A percentile compares a stretch with the other conserved stretches of the same genome.
These are phyloP conservation scores for Pleurotus djamor DNA, from an alignment of 768 basidiomycete species.

Conservation along the genomic window DNA sequence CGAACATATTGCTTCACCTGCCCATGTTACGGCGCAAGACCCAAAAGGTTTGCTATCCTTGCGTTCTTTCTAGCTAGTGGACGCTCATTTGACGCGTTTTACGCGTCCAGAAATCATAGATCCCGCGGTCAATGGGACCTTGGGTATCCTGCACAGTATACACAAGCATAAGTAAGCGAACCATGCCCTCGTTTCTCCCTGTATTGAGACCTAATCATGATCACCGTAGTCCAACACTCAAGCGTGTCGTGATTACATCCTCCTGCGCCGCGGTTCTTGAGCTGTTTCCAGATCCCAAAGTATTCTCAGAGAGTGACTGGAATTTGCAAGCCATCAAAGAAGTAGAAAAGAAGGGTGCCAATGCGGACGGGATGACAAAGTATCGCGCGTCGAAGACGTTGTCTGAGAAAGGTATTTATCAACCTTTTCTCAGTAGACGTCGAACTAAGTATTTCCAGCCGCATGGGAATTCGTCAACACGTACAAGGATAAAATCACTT, in stretches of 20 bases:
- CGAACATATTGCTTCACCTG: slow-evolving; percentile 67
- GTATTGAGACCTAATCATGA: not conserved
- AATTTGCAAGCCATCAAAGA: slow-evolving; percentile 44
- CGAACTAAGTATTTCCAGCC: slow-evolving; percentile 24
- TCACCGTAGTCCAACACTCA: slow-evolving; percentile 37
- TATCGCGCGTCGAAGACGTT: slow-evolving; percentile 66
- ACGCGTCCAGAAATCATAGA: slow-evolving; percentile 48
- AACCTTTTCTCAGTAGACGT: not conserved
- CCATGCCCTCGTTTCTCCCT: not conserved
- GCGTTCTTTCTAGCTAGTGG: not conserved
- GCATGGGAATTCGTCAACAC: slow-evolving; percentile 40
- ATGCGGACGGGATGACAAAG: slow-evolving; percentile 34
- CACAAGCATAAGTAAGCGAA: slow-evolving; percentile 45
- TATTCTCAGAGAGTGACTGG: slow-evolving; percentile 58
- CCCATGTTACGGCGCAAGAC: slow-evolving; percentile 42
- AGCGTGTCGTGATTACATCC: slow-evolving; percentile 69
- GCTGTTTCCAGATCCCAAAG: slow-evolving; percentile 17
- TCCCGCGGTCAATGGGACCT: slow-evolving; percentile 74
- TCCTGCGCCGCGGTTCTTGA: slow-evolving; percentile 50
- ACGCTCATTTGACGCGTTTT: too few relatives aligned
- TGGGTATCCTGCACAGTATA: slow-evolving; percentile 57
- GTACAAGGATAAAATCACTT: slow-evolving; percentile 38
- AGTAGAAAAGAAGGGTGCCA: slow-evolving; percentile 46
- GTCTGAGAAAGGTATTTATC: slow-evolving; percentile 50
- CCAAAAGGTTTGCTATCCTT: slow-evolving; percentile 26